Percentiles rank a stretch among this genome's conserved stretches.
Conservation (phyloP, 169 alveolate species). For the Plasmodium sp. region DNA sequence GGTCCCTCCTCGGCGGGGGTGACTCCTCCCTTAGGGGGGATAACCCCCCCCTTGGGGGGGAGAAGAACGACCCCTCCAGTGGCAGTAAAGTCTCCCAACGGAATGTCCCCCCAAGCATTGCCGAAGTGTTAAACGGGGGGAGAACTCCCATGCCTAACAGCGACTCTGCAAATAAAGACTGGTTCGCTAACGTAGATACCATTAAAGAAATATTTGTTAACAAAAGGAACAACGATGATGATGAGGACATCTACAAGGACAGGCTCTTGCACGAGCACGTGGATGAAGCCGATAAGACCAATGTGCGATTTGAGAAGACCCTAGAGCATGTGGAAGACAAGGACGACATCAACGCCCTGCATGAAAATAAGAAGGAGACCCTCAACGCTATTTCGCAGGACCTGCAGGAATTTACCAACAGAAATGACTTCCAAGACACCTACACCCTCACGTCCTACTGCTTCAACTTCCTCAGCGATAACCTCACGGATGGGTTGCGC, state of each 20-base stretch:
- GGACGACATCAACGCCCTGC: conserved; percentile 88
- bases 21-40: neutral
- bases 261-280: conserved; percentile 41
- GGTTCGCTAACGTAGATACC: conserved; percentile 55
- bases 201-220: conserved; percentile 48
- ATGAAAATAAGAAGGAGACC: conserved; percentile 82
- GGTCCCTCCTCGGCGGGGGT: neutral
- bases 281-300: conserved; percentile 15
- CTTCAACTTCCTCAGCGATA: conserved; percentile 42
- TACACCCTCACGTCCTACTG: conserved; percentile 59
- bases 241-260: conserved; percentile 48
- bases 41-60: neutral
- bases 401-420: conserved; percentile 46
- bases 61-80: neutral
- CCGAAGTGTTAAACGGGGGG: neutral
- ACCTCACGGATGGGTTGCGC: conserved; percentile 28
- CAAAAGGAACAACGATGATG: conserved; percentile 59
- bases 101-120: neutral
- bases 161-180: conserved; percentile 8
- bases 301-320: conserved; percentile 85
- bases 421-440: conserved; percentile 34
- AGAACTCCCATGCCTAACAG: neutral
- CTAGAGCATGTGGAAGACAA: conserved; percentile 89
- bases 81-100: neutral
- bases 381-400: conserved; percentile 40